Percentiles rank a stretch among this genome's conserved stretches.
Conservation (phyloP, 352 stramenopile species). For the Discostella stelligera region DNA sequence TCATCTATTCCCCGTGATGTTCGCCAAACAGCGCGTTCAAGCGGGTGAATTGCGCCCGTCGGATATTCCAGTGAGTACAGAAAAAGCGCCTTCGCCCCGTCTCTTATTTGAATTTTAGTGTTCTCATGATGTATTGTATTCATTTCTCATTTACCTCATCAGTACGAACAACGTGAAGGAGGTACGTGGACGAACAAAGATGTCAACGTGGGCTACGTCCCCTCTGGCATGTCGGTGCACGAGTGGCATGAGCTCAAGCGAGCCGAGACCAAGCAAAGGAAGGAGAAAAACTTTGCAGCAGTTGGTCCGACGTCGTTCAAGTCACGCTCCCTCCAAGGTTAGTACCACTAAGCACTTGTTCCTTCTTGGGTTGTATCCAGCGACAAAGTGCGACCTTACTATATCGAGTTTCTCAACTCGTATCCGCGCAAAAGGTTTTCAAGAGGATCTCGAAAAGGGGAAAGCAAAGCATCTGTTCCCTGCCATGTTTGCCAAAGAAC, state of each 20-base stretch:
- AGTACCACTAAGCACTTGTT: not conserved
- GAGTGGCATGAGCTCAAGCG: slow-evolving; percentile 40
- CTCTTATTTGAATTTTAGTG: not conserved
- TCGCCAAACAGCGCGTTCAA: slow-evolving; percentile 35
- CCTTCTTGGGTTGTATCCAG: not conserved
- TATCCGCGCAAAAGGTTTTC: slow-evolving; percentile 13
- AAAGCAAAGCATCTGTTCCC: slow-evolving; percentile 41
- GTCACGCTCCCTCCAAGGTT: slow-evolving; percentile 32
- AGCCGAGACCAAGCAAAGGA: slow-evolving; percentile 21
- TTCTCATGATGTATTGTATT: slow-evolving; percentile 13
- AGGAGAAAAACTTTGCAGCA: slow-evolving; percentile 32
- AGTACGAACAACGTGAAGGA: slow-evolving; percentile 35
- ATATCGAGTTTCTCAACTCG: not conserved
- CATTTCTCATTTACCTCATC: slow-evolving; percentile 2
- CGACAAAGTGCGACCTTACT: not conserved
- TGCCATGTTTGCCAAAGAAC: slow-evolving; percentile 29
- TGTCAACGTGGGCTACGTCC: slow-evolving; percentile 36
- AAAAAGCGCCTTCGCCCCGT: not conserved
- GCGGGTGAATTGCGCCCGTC: slow-evolving; percentile 26
- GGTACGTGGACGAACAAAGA: slow-evolving; percentile 24
- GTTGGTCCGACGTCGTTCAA: slow-evolving; percentile 38
- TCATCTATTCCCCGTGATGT: slow-evolving; percentile 42
- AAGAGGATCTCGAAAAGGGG: slow-evolving; percentile 45
- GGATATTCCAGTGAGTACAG: slow-evolving; percentile 31
- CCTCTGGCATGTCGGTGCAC: slow-evolving; percentile 29